These are phyloP conservation scores for Fusarium pseudograminearum DNA, from an alignment of 2,329 filamentous ascomycete species.

Conservation along the genomic window DNA sequence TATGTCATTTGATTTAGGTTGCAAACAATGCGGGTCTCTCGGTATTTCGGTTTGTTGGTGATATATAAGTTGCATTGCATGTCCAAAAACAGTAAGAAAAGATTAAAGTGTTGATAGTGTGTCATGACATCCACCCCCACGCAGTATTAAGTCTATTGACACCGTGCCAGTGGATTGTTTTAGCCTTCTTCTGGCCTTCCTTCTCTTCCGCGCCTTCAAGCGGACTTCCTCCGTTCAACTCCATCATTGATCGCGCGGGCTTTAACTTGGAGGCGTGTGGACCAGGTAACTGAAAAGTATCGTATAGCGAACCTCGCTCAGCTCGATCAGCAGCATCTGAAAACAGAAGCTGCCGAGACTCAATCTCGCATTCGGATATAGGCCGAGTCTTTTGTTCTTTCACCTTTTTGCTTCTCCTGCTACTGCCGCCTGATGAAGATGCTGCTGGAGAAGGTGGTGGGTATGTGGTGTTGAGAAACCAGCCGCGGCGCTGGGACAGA, in stretches of 20 bases:
- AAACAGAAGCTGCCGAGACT: slow-evolving; percentile 36
- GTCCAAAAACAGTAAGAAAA: neutral
- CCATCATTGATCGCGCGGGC: slow-evolving; percentile 45
- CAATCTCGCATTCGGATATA: slow-evolving; percentile 35
- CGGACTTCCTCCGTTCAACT: slow-evolving; percentile 40
- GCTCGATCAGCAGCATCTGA: slow-evolving; percentile 8
- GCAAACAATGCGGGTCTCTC: no score
- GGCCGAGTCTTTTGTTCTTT: slow-evolving; percentile 8
- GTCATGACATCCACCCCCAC: slow-evolving; percentile 48
- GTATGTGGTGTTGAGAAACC: slow-evolving; percentile 30
- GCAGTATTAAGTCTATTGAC: slow-evolving; percentile 48
- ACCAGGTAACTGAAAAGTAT: slow-evolving; percentile 44
- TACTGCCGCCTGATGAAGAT: slow-evolving; percentile 10
- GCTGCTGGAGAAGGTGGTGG: slow-evolving; percentile 18
- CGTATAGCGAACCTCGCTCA: slow-evolving; percentile 39
- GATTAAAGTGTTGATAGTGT: neutral
- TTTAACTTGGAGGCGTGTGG: slow-evolving; percentile 41
- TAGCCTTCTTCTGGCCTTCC: slow-evolving; percentile 34
- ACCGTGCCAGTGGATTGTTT: slow-evolving; percentile 48
- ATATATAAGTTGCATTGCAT: neutral
- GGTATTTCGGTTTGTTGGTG: neutral
- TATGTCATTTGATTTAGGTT: neutral
- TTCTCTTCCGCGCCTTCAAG: slow-evolving; percentile 28
- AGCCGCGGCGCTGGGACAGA: slow-evolving; percentile 26
- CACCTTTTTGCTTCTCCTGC: slow-evolving; percentile 10